Evolutionary conservation across 2,329 filamentous ascomycete species (phyloP), one percentile per base, ranked within the genome.

Genomic region (Epichloe sibirici): DNA sequence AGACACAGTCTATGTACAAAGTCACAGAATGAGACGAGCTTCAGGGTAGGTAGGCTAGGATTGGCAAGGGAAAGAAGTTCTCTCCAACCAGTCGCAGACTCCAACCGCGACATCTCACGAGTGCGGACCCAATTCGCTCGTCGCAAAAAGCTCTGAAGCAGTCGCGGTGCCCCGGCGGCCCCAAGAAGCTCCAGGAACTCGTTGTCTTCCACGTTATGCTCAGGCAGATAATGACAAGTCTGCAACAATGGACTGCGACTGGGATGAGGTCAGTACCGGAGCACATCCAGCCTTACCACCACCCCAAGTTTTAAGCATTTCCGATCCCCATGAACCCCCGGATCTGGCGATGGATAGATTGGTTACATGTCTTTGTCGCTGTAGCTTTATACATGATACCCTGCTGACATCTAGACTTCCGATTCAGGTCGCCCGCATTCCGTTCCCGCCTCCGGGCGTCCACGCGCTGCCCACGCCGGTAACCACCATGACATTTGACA

Each of bases 401-500:
- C 17, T 49, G 44, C 40, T 45, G 48, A 52, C 42, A 12, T 11
- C 58, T 45, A 55, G 39, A 28, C 31, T 54, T 15, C 53, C 42
- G 57, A 25, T 47, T 23, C 53, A 95, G 85, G 82, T 95, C 69
- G 81, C 83, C 69, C 86, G 89, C 69, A 82, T 93, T 71, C 79
- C 83, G 66, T 81, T 94, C 70, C 88, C 89, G 67, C 83, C 87
- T 62, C 83, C 86, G 63, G 84, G 81, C 65, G 75, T 82, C 62
- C 83, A 86, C 72, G 78, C 78, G 58, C 73, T 86, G 62, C 78
- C 83, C 44, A 86, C 86, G 23, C 81, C 82, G 53, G 82, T 89
- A 59, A 85, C 86, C 45, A 85, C 89, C 3, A 79, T 96, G 67
- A 85, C 86, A 47, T 98, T 98, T 69, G 93, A 98, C 68, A 86